Evolutionary conservation across 441 rosid genomes (phyloP).

Genomic region (Bocquillonia castaneifolia): DNA sequence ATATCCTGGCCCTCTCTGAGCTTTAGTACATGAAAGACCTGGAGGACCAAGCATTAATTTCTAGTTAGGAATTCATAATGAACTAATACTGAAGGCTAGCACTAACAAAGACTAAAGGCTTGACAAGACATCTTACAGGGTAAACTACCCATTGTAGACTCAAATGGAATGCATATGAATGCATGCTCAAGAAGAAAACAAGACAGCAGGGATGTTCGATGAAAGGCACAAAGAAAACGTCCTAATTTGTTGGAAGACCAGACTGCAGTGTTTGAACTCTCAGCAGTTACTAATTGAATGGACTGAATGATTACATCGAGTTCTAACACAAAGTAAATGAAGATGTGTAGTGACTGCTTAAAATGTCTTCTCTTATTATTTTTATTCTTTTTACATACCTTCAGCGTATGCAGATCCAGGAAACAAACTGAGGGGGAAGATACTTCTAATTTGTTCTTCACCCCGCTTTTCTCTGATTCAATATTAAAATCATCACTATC

Average conservation of each 20-base stretch:
- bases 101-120: neutral
- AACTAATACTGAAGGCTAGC: neutral
- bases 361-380: no score
- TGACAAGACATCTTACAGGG: neutral
- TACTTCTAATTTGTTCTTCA: conserved; percentile 49
- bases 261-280: neutral
- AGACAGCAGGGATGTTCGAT: neutral
- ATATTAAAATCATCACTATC: conserved; percentile 31
- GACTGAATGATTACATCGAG: neutral
- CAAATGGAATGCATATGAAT: neutral
- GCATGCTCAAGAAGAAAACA: neutral
- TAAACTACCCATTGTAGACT: neutral
- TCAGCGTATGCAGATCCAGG: conserved; percentile 67
- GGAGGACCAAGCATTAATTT: conserved; percentile 26
- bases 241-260: neutral
- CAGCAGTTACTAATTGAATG: neutral
- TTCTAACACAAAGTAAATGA: neutral
- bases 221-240: neutral
- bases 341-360: neutral
- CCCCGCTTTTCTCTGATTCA: conserved; percentile 37
- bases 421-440: conserved; percentile 80
- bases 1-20: conserved; percentile 79
- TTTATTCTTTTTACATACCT: conserved; percentile 59
- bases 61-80: conserved; percentile 13
- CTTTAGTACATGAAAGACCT: conserved; percentile 76